Evolutionary conservation across 176 grass and related monocot genomes (phyloP).

Genomic region (Carex littledalei): DNA sequence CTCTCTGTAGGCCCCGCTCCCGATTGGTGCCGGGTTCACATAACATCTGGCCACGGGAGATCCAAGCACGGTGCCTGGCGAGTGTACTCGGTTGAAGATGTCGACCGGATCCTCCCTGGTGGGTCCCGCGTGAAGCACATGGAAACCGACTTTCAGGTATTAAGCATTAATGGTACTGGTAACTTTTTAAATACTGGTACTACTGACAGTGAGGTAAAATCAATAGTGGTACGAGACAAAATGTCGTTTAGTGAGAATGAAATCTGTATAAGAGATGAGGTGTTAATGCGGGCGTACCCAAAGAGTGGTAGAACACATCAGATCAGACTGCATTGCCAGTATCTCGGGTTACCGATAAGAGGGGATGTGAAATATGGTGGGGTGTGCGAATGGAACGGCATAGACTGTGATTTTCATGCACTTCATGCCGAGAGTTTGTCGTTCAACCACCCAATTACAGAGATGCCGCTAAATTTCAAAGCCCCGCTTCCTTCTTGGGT

Average conservation of each 20-base stretch:
- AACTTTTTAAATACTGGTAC: not conserved
- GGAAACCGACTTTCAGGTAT: constrained; percentile 61
- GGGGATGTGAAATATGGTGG: constrained; percentile 92
- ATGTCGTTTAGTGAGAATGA: constrained; percentile 16
- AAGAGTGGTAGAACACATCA: constrained; percentile 89
- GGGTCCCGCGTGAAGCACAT: constrained; percentile 66
- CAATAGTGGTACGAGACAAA: constrained; percentile 44
- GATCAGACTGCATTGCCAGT: constrained; percentile 82
- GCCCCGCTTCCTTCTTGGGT: constrained; percentile 64
- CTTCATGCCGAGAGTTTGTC: constrained; percentile 72
- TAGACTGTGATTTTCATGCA: constrained; percentile 51
- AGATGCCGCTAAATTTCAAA: constrained; percentile 35
- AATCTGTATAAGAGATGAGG: constrained; percentile 12
- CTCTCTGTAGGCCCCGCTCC: constrained; percentile 53
- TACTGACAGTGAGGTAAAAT: constrained; percentile 14
- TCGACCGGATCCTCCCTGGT: constrained; percentile 52
- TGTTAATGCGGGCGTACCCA: constrained; percentile 84
- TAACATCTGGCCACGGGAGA: constrained; percentile 76
- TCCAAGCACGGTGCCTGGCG: constrained; percentile 84
- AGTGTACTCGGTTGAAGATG: constrained; percentile 57
- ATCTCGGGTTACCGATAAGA: constrained; percentile 71
- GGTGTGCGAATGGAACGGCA: constrained; percentile 51
- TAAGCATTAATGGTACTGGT: constrained; percentile 42
- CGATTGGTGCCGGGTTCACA: constrained; percentile 42
- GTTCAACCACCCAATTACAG: constrained; percentile 72